Conservation (phyloP, 495 filamentous ascomycete genomes). For the Terfezia claveryi region DNA sequence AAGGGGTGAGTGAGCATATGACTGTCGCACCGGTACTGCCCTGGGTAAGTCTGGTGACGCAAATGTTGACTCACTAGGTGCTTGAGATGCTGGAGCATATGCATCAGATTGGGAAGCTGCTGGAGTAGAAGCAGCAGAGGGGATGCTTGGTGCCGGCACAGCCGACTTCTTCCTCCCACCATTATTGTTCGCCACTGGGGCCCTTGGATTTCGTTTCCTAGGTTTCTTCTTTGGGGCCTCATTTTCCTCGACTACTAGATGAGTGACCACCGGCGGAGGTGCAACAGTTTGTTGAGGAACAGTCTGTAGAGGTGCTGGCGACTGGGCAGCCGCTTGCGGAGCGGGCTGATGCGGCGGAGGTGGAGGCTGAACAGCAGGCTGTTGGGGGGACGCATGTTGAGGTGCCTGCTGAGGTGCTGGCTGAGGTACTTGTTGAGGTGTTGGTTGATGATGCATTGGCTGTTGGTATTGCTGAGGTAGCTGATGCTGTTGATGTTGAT, state of each 20-base stretch:
- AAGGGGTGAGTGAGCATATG: background rate
- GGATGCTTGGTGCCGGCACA: slow-evolving; percentile 1
- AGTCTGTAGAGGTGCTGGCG: slow-evolving; percentile 2
- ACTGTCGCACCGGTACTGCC: background rate
- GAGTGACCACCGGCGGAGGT: slow-evolving; percentile 1
- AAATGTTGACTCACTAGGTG: background rate
- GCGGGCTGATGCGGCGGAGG: background rate
- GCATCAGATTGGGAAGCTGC: slow-evolving; percentile 6
- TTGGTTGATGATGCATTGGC: background rate
- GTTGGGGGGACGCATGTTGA: background rate
- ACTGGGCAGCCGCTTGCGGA: background rate
- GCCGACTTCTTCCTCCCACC: slow-evolving; percentile 8
- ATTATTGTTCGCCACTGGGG: slow-evolving; percentile 10
- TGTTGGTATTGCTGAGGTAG: background rate
- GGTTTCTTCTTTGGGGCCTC: slow-evolving; percentile 18
- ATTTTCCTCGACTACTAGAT: slow-evolving; percentile 2
- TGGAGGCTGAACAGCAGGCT: too few species aligned
- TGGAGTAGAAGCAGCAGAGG: slow-evolving; percentile 12
- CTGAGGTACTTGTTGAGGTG: background rate
- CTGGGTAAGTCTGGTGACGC: background rate
- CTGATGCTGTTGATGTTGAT: background rate
- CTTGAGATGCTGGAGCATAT: background rate
- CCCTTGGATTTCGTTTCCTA: slow-evolving; percentile 6
- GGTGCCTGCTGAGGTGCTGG: background rate
- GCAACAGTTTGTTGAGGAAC: slow-evolving; percentile 6